Conservation (phyloP, 1,284 basidiomycete genomes). For the Malassezia sympodialis region DNA sequence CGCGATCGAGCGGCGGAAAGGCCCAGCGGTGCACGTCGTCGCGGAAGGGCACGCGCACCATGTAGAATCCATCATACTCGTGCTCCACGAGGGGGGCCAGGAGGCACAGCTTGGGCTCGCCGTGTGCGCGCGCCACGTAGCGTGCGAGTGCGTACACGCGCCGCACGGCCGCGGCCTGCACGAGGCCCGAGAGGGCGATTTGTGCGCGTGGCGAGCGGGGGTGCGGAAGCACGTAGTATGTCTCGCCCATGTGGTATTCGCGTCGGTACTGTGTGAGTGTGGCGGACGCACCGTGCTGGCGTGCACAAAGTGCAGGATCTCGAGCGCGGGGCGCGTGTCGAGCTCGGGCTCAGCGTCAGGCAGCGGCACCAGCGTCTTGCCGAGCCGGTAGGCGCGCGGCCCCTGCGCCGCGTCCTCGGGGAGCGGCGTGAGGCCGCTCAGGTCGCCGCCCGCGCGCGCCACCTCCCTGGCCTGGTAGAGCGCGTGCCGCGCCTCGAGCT, state of each 20-base stretch:
- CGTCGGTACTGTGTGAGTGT: slow-evolving; percentile 23
- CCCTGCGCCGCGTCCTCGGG: slow-evolving; percentile 60
- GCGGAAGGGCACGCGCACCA: slow-evolving; percentile 73
- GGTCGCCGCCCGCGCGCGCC: slow-evolving; percentile 42
- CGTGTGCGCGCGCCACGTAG: slow-evolving; percentile 63
- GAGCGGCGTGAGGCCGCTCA: slow-evolving; percentile 47
- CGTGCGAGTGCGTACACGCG: slow-evolving; percentile 65
- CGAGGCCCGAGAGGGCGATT: slow-evolving; percentile 72
- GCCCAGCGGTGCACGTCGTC: slow-evolving; percentile 80
- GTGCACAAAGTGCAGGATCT: slow-evolving; percentile 74
- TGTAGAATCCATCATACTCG: slow-evolving; percentile 27
- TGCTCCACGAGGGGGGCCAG: slow-evolving; percentile 29
- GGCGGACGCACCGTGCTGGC: slow-evolving; percentile 55
- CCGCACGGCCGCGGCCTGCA: slow-evolving; percentile 65
- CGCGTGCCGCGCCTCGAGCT: slow-evolving; percentile 3
- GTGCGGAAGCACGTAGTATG: slow-evolving; percentile 76
- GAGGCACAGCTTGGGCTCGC: slow-evolving; percentile 55
- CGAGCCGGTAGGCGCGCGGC: slow-evolving; percentile 78
- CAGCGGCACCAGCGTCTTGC: slow-evolving; percentile 68
- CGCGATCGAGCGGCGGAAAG: slow-evolving; percentile 68
- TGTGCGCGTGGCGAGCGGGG: slow-evolving; percentile 61
- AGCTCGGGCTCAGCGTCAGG: slow-evolving; percentile 63
- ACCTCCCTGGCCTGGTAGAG: slow-evolving; percentile 4
- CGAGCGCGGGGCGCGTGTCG: slow-evolving; percentile 67
- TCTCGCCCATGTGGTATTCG: slow-evolving; percentile 72